A percentile compares a stretch with the other conserved stretches of the same genome.
Evolutionary conservation across 306 rosid genomes (phyloP).

Genomic region (Ammopiptanthus mongolicus): DNA sequence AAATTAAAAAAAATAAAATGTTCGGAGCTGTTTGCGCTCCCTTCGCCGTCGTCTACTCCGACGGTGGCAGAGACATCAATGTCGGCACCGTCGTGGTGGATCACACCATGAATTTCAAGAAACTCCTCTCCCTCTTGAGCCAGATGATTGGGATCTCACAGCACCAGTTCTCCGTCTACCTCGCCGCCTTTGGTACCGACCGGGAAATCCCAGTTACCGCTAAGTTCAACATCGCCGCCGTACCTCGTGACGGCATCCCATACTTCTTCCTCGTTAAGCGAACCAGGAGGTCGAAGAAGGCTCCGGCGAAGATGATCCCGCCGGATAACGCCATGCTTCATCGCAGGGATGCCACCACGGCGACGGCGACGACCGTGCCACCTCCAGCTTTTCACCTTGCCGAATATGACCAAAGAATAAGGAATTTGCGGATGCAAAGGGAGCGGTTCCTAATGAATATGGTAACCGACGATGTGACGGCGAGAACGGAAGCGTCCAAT

Average conservation of each 20-base stretch:
- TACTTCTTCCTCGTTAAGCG: constrained; percentile 47
- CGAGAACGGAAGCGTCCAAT: not conserved
- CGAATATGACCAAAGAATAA: constrained; percentile 26
- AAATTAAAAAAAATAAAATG: constrained; percentile 1
- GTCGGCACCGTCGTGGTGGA: constrained; percentile 41
- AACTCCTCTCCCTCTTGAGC: constrained; percentile 34
- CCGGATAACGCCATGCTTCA: constrained; percentile 4
- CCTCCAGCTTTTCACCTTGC: not conserved
- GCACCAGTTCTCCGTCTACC: constrained; percentile 42
- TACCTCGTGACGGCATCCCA: constrained; percentile 13
- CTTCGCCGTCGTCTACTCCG: constrained; percentile 45
- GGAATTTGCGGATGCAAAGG: constrained; percentile 27
- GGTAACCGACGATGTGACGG: not conserved
- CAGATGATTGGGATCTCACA: constrained; percentile 53
- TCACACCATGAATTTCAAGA: constrained; percentile 39
- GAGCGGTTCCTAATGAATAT: constrained; percentile 25
- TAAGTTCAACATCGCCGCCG: constrained; percentile 43
- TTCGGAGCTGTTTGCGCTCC: constrained; percentile 18
- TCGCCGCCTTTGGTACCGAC: constrained; percentile 28
- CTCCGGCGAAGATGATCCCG: not conserved
- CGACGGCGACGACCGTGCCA: not conserved
- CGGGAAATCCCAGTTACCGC: constrained; percentile 46
- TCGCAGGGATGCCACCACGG: not conserved
- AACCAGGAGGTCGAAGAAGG: constrained; percentile 34
- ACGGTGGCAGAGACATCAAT: constrained; percentile 44